A percentile compares a stretch with the other conserved stretches of the same genome.
Conservation (phyloP, 768 basidiomycete species). For the Amanita exitialis region DNA sequence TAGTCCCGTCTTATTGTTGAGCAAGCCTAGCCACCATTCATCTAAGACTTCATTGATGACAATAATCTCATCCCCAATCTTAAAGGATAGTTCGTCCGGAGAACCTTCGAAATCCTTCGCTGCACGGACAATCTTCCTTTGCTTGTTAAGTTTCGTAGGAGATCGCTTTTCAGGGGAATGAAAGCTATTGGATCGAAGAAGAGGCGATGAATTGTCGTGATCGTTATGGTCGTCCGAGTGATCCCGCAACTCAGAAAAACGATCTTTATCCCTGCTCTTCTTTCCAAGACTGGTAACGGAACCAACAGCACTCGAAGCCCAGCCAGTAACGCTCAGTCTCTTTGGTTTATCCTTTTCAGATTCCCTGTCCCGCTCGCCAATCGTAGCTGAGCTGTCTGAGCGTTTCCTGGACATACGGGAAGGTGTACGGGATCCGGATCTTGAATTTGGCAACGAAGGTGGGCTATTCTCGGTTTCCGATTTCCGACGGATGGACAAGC, state of each 20-base stretch:
- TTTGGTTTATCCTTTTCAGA: conserved; percentile 27
- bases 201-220: conserved; percentile 14
- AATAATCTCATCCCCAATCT: conserved; percentile 61
- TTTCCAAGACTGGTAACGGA: conserved; percentile 48
- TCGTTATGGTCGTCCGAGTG: conserved; percentile 23
- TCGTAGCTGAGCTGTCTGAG: conserved; percentile 42
- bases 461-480: conserved; percentile 23
- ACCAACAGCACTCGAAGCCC: conserved; percentile 57
- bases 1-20: conserved; percentile 60
- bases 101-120: no score
- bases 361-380: conserved; percentile 24
- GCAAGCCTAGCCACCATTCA: conserved; percentile 87
- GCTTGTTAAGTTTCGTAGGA: conserved; percentile 40
- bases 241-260: conserved; percentile 47
- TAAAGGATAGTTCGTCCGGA: no score
- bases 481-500: conserved; percentile 17
- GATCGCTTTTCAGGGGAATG: conserved; percentile 17
- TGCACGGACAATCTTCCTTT: conserved; percentile 55
- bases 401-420: conserved; percentile 61
- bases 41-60: conserved; percentile 76
- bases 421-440: conserved; percentile 33
- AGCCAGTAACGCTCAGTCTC: conserved; percentile 41
- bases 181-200: not conserved
- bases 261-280: conserved; percentile 47
- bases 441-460: conserved; percentile 27